Evolutionary conservation across 441 rosid genomes (phyloP).

Genomic region (Brassica balearica): DNA sequence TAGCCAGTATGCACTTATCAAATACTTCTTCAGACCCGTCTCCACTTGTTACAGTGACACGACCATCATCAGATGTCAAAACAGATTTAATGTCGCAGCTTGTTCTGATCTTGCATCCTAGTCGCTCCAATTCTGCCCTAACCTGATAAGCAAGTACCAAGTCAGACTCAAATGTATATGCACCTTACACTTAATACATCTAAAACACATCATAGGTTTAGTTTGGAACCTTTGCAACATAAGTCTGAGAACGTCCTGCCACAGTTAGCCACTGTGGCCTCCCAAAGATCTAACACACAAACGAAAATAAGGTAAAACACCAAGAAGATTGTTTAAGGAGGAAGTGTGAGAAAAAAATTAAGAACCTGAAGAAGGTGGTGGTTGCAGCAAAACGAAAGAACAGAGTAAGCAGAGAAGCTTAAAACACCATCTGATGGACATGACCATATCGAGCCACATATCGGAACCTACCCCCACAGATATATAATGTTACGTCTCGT

Average conservation of each 20-base stretch:
- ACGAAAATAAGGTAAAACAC: neutral
- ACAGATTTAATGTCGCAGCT: slow-evolving; percentile 60
- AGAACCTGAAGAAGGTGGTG: slow-evolving; percentile 90
- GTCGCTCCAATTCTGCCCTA: slow-evolving; percentile 60
- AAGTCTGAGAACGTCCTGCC: slow-evolving; percentile 65
- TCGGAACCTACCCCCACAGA: slow-evolving; percentile 57
- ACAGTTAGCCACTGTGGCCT: slow-evolving; percentile 94
- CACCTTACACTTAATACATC: neutral
- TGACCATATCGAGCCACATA: slow-evolving; percentile 95
- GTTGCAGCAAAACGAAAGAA: slow-evolving; percentile 87
- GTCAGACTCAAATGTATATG: neutral
- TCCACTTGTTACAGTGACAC: slow-evolving; percentile 53
- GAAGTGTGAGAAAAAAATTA: neutral
- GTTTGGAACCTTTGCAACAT: slow-evolving; percentile 65
- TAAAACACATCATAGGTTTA: neutral
- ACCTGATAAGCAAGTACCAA: slow-evolving; percentile 51
- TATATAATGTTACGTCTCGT: neutral
- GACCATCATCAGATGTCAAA: slow-evolving; percentile 46
- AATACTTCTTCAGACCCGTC: slow-evolving; percentile 61
- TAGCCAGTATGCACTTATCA: slow-evolving; percentile 61
- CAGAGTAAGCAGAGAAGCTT: slow-evolving; percentile 84
- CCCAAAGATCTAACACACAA: slow-evolving; percentile 62
- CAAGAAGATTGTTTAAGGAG: neutral
- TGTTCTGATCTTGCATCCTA: slow-evolving; percentile 73
- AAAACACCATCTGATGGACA: slow-evolving; percentile 77